Base-by-base conservation (phyloP, 345 rosid genomes). In the Eucalyptus shirleyi region DNA sequence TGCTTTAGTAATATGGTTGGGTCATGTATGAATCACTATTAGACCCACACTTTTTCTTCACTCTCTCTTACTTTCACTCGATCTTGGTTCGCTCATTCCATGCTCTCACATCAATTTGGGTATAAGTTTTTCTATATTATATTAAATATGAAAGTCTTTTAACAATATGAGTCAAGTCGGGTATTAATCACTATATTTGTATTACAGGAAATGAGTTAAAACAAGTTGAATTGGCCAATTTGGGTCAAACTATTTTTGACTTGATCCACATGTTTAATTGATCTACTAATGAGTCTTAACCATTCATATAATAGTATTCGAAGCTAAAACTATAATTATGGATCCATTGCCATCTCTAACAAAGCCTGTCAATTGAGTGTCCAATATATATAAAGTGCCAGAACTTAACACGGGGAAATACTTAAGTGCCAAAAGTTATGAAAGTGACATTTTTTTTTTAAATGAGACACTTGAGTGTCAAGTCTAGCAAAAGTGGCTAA, bases 261-360 rank as follows among this genome's bases (percentile, higher is more conserved):
- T 0, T 5, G 60, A 9, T 21, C 12, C 26, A 55, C 28, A 0
- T 23, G 0, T 23, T 23, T 56, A 0, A 56, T 56, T 23, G 28
- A 8, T 56, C 13, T 56, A 4, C 17, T 85, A 26, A 26, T 6
- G 50, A 12, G 37, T 37, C 50, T 26, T 49, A 14, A 30, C 28
- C 40, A 86, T 9, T 47, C 50, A 13, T 30, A 49, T 30, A 13
- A 26, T 86, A 18, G 34, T 11, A 86, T 86, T 21, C 8, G 2
- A 21, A 67, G 80, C 80, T 49, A 4, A 30, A 47, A 49, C 19
- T 28, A 28, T 86, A 9, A 86, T 15, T 53, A 42, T 30, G 51
- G 24, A 86, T 1, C 40, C 14, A 2, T 28, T 49, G 50, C 87
- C 53, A 45, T 42, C 18, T 86, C 3, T 7, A 34, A 86, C 40